A percentile compares a stretch with the other conserved stretches of the same genome.
Evolutionary conservation across 2,329 filamentous ascomycete genomes (phyloP).

Genomic region (Parafenestella ontariensis): DNA sequence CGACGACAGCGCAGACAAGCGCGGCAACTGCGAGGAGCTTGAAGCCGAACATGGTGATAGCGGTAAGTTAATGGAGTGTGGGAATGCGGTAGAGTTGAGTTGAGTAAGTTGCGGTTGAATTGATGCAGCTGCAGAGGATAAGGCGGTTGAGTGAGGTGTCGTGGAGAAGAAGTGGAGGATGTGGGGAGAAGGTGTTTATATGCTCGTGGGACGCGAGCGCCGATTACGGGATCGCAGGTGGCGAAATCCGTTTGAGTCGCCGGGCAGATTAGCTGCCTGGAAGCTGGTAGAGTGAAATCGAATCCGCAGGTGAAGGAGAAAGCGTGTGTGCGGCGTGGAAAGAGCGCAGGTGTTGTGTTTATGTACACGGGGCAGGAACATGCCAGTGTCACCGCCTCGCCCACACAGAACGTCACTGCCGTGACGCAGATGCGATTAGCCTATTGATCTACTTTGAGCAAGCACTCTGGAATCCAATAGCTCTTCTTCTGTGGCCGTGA

Average conservation of each 20-base stretch:
- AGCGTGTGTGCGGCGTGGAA: neutral
- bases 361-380: constrained; percentile 8
- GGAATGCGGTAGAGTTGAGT: constrained; percentile 26
- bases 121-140: constrained; percentile 32
- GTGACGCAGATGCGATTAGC: constrained; percentile 24
- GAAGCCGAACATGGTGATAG: constrained; percentile 35
- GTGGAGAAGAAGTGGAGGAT: constrained; percentile 12
- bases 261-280: constrained; percentile 7
- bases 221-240: constrained; percentile 16
- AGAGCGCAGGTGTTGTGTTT: constrained; percentile 9
- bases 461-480: neutral
- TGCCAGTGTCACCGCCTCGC: constrained; percentile 18
- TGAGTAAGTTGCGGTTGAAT: constrained; percentile 24
- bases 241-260: constrained; percentile 4
- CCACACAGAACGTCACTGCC: constrained; percentile 14
- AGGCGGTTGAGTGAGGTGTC: constrained; percentile 17
- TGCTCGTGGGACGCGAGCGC: constrained; percentile 11
- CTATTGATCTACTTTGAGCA: constrained; percentile 8
- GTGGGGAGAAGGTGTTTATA: constrained; percentile 20
- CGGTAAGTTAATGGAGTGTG: constrained; percentile 18
- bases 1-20: constrained; percentile 27
- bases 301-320: constrained; percentile 22
- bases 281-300: constrained; percentile 7
- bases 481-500: neutral
- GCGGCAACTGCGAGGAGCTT: constrained; percentile 32